These are phyloP conservation scores for Apocynum venetum DNA, from an alignment of 257 asterid genomes.

Conservation along the genomic window DNA sequence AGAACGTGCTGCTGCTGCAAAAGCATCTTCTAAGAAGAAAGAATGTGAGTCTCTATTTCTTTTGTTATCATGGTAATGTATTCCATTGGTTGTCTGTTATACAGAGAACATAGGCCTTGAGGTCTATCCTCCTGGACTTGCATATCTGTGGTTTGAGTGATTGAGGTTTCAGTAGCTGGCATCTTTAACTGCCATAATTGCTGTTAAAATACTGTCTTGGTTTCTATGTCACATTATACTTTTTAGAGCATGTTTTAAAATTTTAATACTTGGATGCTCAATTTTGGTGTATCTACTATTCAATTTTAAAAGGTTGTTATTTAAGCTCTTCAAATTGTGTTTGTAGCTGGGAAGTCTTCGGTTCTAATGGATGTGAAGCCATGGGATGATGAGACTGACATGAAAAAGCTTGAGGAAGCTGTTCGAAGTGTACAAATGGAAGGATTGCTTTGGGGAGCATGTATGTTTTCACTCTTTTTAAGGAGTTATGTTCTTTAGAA, in stretches of 20 bases:
- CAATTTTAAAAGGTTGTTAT: neutral
- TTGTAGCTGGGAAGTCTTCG: conserved; percentile 69
- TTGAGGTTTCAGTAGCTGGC: neutral
- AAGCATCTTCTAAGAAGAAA: conserved; percentile 87
- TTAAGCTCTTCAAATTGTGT: neutral
- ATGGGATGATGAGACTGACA: conserved; percentile 98
- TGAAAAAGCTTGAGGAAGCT: conserved; percentile 93
- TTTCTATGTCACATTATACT: too few relatives aligned
- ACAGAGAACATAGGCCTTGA: neutral
- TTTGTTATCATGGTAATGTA: neutral
- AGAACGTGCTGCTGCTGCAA: conserved; percentile 80
- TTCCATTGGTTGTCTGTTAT: neutral
- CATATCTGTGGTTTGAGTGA: neutral
- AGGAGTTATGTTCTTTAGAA: neutral
- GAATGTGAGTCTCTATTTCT: conserved; percentile 47
- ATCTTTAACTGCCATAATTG: neutral
- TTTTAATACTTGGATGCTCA: neutral
- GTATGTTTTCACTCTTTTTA: conserved; percentile 33
- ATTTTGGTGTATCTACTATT: too few relatives aligned
- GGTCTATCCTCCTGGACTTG: neutral
- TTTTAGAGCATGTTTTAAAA: neutral
- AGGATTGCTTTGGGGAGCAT: conserved; percentile 91
- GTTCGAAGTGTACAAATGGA: conserved; percentile 68
- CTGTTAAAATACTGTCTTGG: too few relatives aligned
- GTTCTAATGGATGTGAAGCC: conserved; percentile 73